Base-by-base conservation (phyloP, 2,329 filamentous ascomycete genomes). In the Teratosphaeria destructans region DNA sequence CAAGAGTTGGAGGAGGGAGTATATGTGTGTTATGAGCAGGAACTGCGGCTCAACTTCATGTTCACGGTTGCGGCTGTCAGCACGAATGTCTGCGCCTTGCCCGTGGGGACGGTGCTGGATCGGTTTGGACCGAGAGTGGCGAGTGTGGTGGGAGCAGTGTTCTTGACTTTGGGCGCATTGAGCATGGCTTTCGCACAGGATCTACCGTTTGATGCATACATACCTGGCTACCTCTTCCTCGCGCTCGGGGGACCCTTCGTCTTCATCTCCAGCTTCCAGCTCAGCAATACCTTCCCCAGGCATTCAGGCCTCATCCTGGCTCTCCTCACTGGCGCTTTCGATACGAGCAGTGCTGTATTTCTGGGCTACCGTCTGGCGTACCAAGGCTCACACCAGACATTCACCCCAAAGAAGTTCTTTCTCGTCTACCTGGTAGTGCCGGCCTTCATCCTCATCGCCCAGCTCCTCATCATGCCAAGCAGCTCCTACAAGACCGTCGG, bases 51-150 rank as follows among this genome's bases (percentile, higher is more conserved):
- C 57, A 96, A 96, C 72, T 78, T 95, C 65, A 95, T 95, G 88
- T 96, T 96, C 77, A 94, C 90, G 6, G 82, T 91, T 56, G 91
- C 91, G 12, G 90, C 90, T 12, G 90, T 95, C 11, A 88, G 84
- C 1, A 94, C 90, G 57, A 96, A 96, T 69, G 87, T 95, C 14
- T 89, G 85, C 32, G 90, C 91, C 3, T 79, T 96, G 7, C 89
- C 90, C 1, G 85, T 95, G 12, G 92, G 92, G 53, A 89, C 89
- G 1, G 87, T 95, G 53, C 81, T 96, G 27, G 92, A 96, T 73
- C 81, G 85, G 64, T 92, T 84, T 69, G 92, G 92, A 0, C 91
- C 91, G 12, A 82, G 88, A 55, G 80, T 89, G 3, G 88, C 88
- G 68, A 86, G 88, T 2, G 78, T 90, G 39, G 81, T 87, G 59